Evolutionary conservation across 805 yeast species (phyloP).

Genomic region (Schizosaccharomyces lindneri): DNA sequence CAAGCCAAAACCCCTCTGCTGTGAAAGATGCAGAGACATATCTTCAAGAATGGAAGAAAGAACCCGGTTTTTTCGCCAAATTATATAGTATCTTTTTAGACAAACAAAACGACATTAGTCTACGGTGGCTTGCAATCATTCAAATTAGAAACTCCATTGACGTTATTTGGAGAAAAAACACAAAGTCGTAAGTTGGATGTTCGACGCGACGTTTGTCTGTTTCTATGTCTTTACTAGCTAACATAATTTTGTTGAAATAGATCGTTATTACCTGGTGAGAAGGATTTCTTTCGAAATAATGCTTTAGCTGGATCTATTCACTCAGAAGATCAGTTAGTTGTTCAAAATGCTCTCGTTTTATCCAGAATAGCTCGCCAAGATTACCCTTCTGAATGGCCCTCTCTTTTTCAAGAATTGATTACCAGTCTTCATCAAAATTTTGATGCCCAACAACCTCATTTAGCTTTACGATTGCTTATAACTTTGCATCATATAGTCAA

Average conservation of each 20-base stretch:
- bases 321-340: background rate
- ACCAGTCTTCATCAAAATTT: background rate
- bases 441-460: background rate
- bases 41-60: conserved; percentile 42
- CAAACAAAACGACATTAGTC: conserved; percentile 30
- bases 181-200: conserved; percentile 20
- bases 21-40: conserved; percentile 37
- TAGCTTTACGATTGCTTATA: background rate
- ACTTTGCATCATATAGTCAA: conserved; percentile 52
- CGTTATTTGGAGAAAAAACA: conserved; percentile 54
- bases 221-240: background rate
- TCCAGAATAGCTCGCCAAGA: conserved; percentile 61
- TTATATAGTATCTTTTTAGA: conserved; percentile 32
- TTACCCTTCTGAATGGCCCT: conserved; percentile 55
- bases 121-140: conserved; percentile 70
- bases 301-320: background rate
- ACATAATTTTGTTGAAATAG: background rate
- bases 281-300: background rate
- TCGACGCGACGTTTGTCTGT: background rate
- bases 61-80: conserved; percentile 29
- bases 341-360: conserved; percentile 62
- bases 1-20: background rate
- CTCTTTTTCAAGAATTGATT: conserved; percentile 34
- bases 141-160: conserved; percentile 75
- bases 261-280: background rate